phyloP scores from a whole-genome alignment of 371 early-diverging fungal genomes.

The Mortierella polycephala region DNA sequence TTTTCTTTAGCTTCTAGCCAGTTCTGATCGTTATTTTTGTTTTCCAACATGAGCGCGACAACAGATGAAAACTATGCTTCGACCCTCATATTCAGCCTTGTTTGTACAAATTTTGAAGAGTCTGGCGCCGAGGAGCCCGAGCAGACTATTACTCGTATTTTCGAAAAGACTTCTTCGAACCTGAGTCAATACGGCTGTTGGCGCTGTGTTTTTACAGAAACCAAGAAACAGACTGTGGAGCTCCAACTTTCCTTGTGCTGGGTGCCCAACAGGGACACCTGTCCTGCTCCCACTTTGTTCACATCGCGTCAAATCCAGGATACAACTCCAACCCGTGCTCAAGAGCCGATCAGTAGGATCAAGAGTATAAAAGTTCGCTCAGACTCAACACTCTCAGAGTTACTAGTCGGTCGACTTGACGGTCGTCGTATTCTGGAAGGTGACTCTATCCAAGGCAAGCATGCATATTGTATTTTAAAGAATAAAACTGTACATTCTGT shows the following conservation, averaged over 20 bases:
- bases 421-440: constrained; percentile 22
- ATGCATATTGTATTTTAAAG: background rate
- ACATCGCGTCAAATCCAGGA: background rate
- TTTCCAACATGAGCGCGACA: background rate
- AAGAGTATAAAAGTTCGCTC: constrained; percentile 28
- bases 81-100: constrained; percentile 24
- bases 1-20: background rate
- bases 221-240: constrained; percentile 14
- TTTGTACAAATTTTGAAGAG: constrained; percentile 11
- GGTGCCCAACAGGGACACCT: background rate
- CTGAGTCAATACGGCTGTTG: constrained; percentile 23
- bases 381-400: constrained; percentile 36
- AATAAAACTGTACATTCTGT: background rate
- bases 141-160: constrained; percentile 14
- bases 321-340: background rate
- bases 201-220: constrained; percentile 36
- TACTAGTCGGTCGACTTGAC: constrained; percentile 19
- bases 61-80: constrained; percentile 22
- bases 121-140: background rate
- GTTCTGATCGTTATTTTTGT: background rate
- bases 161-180: constrained; percentile 12
- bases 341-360: constrained; percentile 24
- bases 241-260: constrained; percentile 29
- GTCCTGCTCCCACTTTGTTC: background rate
- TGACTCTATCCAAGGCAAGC: constrained; percentile 19